Base-by-base conservation (phyloP, 345 rosid species). In the Pugionium dolabratum region DNA sequence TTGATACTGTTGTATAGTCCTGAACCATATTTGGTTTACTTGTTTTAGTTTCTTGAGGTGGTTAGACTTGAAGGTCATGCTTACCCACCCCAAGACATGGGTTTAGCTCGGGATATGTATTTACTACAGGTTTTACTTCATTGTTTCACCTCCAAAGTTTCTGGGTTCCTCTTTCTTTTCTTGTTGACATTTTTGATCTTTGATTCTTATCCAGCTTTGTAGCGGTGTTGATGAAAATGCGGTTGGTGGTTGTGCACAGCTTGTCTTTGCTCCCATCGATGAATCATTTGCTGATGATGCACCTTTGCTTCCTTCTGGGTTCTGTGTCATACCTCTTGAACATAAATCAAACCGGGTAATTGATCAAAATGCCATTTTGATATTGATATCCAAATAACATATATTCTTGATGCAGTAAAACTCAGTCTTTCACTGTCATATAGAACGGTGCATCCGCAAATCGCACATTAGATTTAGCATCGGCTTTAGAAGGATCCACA, bases 211-310 rank as follows among this genome's bases (percentile, higher is more conserved):
- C 62, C 84, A 93, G 98, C 80, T 85, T 2, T 88, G 98, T 76
- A 80, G 86, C 6, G 98, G 98, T 54, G 84, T 86, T 69, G 97
- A 90, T 78, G 98, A 93, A 77, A 90, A 80, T 80, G 87, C 83
- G 62, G 81, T 90, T 61, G 94, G 91, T 62, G 84, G 91, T 34
- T 90, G 96, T 80, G 97, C 98, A 27, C 97, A 93, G 71, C 98
- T 93, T 64, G 96, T 93, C 49, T 93, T 86, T 81, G 97, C 97
- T 28, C 97, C 97, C 45, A 90, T 93, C 9, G 97, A 93, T 43
- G 97, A 90, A 70, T 88, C 98, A 9, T 93, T 93, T 60, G 94
- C 98, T n/a, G 96, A 93, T 79, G 97, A 90, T 75, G 97, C 96
- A 71, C 96, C 94, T 61, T 74, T 93, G 53, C 78, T 93, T 62